Evolutionary conservation across 148 eudicot genomes (phyloP), one percentile per base, ranked within the genome.

Genomic region (Nepenthes mirabilis): DNA sequence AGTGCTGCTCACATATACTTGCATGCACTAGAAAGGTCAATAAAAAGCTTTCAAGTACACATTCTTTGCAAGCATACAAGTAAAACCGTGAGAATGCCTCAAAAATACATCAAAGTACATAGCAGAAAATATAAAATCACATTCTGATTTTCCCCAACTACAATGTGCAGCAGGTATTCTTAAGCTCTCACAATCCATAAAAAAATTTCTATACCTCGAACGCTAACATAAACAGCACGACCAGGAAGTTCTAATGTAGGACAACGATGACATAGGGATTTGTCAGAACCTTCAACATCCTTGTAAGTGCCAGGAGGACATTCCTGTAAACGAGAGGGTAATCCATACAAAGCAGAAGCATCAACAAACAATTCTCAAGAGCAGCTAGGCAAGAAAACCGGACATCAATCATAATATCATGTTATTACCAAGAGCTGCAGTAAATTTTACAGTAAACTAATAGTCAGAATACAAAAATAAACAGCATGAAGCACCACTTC

Each of bases 241-340:
- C 54, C 86, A 11, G 97, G 93, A 81, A 91, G 86, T 68, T 85
- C 90, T 67, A 68, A 36, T 48, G 71, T 45, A 60, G 90, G 88
- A 60, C 97, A 91, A 40, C 70, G 70, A 60, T 60, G 78, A 70
- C 97, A 91, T 60, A 91, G 95, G 54, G 77, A 68, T 59, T 53
- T 70, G 64, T 83, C 90, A 70, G 97, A 87, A 67, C 97, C 97
- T 45, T 74, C 70, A 45, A 73, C 90, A 83, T 81, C 80, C 72
- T 91, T 91, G 72, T 85, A 91, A 57, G 97, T 87, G 55, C 97
- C 97, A 70, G 73, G 55, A 50, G 97, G 95, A 58, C 97, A 91
- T 76, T 84, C 97, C 97, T 91, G 79, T 67, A 62, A 61, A 53
- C 10, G 59, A 61, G 43, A 63, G 34, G 35, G 50, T 43, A 50